Evolutionary conservation across 306 rosid species (phyloP).

Genomic region (Amphicarpaea edgeworthii): DNA sequence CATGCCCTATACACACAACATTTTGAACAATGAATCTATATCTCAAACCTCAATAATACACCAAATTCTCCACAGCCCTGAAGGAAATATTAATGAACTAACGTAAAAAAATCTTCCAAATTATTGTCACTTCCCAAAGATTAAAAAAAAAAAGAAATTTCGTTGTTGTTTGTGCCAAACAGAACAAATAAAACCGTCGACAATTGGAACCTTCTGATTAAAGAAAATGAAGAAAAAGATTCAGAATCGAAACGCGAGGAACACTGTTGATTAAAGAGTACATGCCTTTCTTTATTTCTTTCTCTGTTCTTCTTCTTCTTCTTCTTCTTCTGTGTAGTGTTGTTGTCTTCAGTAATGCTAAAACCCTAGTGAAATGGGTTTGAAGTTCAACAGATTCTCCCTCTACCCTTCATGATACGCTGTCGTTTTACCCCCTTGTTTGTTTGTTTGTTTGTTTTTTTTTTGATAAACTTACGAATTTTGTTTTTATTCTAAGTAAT

Average conservation of each 20-base stretch:
- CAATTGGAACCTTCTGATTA: neutral
- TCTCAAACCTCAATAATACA: neutral
- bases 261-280: neutral
- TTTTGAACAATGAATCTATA: neutral
- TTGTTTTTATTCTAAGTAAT: no score
- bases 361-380: neutral
- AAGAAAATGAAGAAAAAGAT: neutral
- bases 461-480: no score
- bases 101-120: neutral
- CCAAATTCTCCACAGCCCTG: neutral
- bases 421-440: no score
- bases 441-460: no score
- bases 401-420: no score
- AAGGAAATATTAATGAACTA: neutral
- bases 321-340: neutral
- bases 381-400: no score
- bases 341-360: neutral
- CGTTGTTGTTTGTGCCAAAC: neutral
- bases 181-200: no score
- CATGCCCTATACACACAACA: neutral
- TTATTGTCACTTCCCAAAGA: neutral
- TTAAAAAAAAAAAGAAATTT: neutral
- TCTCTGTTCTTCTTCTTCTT: neutral
- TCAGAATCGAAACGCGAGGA: neutral
- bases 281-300: neutral